phyloP scores from a whole-genome alignment of 2,329 filamentous ascomycete genomes.

The Anisogramma anomala region DNA sequence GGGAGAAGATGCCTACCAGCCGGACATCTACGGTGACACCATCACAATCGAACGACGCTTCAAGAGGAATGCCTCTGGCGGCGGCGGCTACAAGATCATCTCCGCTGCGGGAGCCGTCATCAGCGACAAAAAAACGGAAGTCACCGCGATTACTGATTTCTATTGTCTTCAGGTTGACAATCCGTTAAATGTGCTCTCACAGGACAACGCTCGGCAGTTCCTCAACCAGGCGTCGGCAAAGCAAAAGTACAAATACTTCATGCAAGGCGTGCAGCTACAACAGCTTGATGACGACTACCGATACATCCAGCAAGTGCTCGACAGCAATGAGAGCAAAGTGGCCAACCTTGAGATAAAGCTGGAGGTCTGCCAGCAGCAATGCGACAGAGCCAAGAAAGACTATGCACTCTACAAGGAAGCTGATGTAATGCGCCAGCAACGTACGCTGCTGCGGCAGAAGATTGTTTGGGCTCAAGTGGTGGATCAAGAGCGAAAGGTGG shows the following conservation, averaged over 20 bases:
- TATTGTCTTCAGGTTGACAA: constrained; percentile 94
- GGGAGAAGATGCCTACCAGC: constrained; percentile 73
- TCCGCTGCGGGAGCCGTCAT: constrained; percentile 56
- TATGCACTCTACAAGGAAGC: constrained; percentile 56
- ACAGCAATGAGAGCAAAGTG: constrained; percentile 57
- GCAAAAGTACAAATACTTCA: constrained; percentile 93
- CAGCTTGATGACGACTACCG: constrained; percentile 86
- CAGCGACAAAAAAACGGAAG: constrained; percentile 72
- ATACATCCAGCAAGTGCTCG: constrained; percentile 66
- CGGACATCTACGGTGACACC: constrained; percentile 67
- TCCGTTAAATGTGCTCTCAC: constrained; percentile 87
- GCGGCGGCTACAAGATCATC: constrained; percentile 80
- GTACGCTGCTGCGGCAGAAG: constrained; percentile 50
- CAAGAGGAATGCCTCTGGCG: constrained; percentile 46
- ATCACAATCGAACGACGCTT: constrained; percentile 92
- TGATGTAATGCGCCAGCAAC: constrained; percentile 49
- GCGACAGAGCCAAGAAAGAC: constrained; percentile 51
- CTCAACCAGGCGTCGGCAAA: constrained; percentile 70
- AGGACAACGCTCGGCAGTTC: constrained; percentile 90
- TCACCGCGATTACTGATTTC: constrained; percentile 89
- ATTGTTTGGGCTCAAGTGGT: constrained; percentile 81
- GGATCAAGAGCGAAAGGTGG: constrained; percentile 52
- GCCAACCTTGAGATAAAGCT: constrained; percentile 51
- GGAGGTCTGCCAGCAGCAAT: constrained; percentile 43
- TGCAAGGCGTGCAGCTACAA: constrained; percentile 87